These are phyloP conservation scores for Fusarium chaquense DNA, from an alignment of 2,329 filamentous ascomycete genomes.

Conservation along the genomic window DNA sequence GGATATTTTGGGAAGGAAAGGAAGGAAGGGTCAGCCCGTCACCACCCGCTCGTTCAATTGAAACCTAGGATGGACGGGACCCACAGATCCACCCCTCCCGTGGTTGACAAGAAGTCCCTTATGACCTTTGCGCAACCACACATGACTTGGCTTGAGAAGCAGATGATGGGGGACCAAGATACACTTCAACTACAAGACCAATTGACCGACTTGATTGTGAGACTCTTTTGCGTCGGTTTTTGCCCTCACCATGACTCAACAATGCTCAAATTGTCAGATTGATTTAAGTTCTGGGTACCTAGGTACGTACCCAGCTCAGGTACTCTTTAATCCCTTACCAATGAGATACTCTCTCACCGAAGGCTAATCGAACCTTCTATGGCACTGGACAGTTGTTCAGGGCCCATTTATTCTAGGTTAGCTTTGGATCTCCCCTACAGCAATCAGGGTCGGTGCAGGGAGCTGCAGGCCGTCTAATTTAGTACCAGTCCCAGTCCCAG, in stretches of 20 bases:
- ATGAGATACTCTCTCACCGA: not conserved
- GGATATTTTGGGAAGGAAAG: conserved; percentile 47
- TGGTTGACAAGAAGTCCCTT: conserved; percentile 36
- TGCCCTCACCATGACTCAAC: not conserved
- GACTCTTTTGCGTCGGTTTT: conserved; percentile 5
- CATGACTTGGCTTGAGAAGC: conserved; percentile 32
- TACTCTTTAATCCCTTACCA: not conserved
- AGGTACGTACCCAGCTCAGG: not conserved
- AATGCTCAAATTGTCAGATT: conserved; percentile 8
- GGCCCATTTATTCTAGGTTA: conserved; percentile 9
- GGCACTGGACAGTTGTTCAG: conserved; percentile 1
- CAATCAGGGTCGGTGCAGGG: conserved; percentile 19
- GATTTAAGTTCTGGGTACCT: not conserved
- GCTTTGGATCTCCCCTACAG: conserved; percentile 1
- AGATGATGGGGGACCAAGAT: conserved; percentile 14
- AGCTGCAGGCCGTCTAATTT: conserved; percentile 33
- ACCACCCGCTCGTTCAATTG: conserved; percentile 5
- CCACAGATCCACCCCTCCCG: conserved; percentile 31
- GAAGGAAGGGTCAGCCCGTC: conserved; percentile 37
- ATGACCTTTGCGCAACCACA: conserved; percentile 38
- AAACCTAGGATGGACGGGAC: not conserved
- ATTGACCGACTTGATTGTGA: conserved; percentile 3
- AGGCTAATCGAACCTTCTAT: conserved; percentile 8
- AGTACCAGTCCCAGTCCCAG: not conserved
- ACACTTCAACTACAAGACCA: not conserved